phyloP scores from a whole-genome alignment of 1,284 basidiomycete genomes.

The Microbotryum lychnidis-dioicae region DNA sequence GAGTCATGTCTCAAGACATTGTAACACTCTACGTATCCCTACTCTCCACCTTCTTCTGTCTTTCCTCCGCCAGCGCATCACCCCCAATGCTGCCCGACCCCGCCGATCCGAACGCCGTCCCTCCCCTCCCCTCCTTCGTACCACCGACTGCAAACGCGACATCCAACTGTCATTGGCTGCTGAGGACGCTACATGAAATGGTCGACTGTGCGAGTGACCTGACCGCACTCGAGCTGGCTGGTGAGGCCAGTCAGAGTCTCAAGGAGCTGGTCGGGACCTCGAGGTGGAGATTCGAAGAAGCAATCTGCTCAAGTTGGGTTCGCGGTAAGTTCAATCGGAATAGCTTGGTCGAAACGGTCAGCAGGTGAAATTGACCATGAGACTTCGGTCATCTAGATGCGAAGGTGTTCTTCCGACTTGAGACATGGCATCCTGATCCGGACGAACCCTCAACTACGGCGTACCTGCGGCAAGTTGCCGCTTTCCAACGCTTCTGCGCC shows the following conservation, averaged over 20 bases:
- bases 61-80: constrained; percentile 60
- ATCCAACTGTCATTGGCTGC: constrained; percentile 72
- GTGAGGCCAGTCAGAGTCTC: constrained; percentile 59
- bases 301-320: constrained; percentile 70
- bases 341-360: not conserved
- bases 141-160: constrained; percentile 70
- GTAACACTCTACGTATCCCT: constrained; percentile 78
- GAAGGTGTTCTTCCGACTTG: constrained; percentile 70
- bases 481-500: constrained; percentile 74
- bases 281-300: constrained; percentile 80
- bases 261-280: constrained; percentile 69
- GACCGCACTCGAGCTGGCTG: constrained; percentile 66
- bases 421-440: constrained; percentile 67
- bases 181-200: constrained; percentile 71
- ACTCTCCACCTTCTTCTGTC: constrained; percentile 78
- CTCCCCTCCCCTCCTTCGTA: constrained; percentile 52
- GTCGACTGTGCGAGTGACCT: constrained; percentile 79
- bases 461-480: constrained; percentile 63
- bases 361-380: constrained; percentile 1
- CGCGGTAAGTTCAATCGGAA: constrained; percentile 51
- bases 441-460: constrained; percentile 45
- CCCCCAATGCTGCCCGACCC: constrained; percentile 42
- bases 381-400: constrained; percentile 56
- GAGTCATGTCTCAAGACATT: constrained; percentile 83
- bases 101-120: constrained; percentile 28